Evolutionary conservation across 306 rosid species (phyloP).

Genomic region (Elaeagnus macrophylla): DNA sequence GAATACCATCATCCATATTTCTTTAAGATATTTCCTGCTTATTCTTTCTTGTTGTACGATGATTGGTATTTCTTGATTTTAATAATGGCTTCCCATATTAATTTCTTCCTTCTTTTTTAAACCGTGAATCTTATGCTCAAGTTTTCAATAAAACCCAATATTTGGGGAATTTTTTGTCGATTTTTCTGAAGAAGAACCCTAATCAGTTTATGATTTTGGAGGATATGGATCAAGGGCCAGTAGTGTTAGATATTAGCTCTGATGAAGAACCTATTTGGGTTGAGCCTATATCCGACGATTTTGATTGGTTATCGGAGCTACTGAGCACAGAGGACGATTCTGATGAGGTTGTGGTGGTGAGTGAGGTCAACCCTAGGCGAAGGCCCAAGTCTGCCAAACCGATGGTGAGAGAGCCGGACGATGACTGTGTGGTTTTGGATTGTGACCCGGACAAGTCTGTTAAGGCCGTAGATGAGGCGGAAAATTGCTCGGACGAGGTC

Average conservation of each 20-base stretch:
- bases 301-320: constrained; percentile 41
- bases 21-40: no score
- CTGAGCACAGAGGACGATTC: constrained; percentile 30
- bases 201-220: background rate
- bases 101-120: no score
- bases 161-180: background rate
- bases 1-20: no score
- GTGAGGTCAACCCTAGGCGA: constrained; percentile 28
- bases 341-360: constrained; percentile 40
- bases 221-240: constrained; percentile 26
- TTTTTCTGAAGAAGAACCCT: constrained; percentile 14
- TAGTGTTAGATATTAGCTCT: constrained; percentile 63
- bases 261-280: constrained; percentile 41
- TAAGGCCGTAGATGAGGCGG: constrained; percentile 23
- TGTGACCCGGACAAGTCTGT: constrained; percentile 51
- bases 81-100: background rate
- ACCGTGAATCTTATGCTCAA: no score
- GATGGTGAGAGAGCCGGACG: constrained; percentile 25
- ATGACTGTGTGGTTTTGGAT: constrained; percentile 68
- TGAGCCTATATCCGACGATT: constrained; percentile 5
- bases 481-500: constrained; percentile 50
- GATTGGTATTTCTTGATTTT: no score
- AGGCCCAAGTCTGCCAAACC: constrained; percentile 32
- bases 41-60: no score
- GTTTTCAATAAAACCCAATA: background rate